phyloP scores from a whole-genome alignment of 768 basidiomycete genomes.

The Daedaleopsis nitida region DNA sequence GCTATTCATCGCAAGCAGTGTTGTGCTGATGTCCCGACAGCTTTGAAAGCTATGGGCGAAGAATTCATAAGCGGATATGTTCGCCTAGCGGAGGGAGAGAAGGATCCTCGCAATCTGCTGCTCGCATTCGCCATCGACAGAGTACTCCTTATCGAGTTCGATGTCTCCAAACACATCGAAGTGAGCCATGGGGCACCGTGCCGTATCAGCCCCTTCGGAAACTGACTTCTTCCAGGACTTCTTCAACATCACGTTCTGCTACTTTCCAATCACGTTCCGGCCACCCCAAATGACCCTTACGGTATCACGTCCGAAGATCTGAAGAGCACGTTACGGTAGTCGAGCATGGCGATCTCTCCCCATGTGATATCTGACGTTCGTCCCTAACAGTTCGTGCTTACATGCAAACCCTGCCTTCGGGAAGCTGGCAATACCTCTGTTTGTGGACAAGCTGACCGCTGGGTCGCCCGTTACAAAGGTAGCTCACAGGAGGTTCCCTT shows the following conservation, averaged over 20 bases:
- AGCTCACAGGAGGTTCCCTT: conserved; percentile 13
- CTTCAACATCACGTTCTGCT: conserved; percentile 96
- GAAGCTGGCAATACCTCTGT: conserved; percentile 79
- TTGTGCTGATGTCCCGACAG: conserved; percentile 35
- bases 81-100: conserved; percentile 88
- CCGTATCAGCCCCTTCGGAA: neutral
- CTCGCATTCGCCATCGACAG: conserved; percentile 86
- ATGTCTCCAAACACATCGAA: conserved; percentile 73
- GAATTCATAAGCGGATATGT: conserved; percentile 79
- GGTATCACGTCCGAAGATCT: conserved; percentile 90
- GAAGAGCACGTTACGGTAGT: conserved; percentile 66
- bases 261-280: conserved; percentile 96
- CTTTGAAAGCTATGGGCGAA: conserved; percentile 69
- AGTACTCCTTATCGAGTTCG: conserved; percentile 88
- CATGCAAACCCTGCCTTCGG: conserved; percentile 83
- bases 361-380: neutral
- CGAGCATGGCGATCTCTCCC: neutral
- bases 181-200: conserved; percentile 43
- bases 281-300: conserved; percentile 95
- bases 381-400: conserved; percentile 60
- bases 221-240: conserved; percentile 55
- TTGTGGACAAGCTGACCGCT: conserved; percentile 88
- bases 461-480: conserved; percentile 86
- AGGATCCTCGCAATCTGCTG: conserved; percentile 93
- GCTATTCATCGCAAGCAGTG: neutral